Percentiles rank a stretch among this genome's conserved stretches.
These are phyloP conservation scores for Heritiera littoralis DNA, from an alignment of 345 rosid species.

Conservation along the genomic window DNA sequence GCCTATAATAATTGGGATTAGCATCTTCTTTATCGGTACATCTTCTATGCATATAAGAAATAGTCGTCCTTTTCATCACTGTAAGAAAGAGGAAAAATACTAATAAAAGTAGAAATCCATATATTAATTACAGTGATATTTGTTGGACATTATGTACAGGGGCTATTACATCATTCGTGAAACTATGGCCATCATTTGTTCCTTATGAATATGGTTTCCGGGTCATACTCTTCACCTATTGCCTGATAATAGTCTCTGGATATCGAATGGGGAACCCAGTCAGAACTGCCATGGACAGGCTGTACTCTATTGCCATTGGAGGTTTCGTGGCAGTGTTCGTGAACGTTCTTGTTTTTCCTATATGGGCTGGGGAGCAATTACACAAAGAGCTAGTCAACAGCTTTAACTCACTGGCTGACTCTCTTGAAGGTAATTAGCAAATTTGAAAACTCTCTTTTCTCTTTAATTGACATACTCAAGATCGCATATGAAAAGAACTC, in stretches of 20 bases:
- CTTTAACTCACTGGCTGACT: slow-evolving; percentile 53
- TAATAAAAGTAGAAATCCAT: neutral
- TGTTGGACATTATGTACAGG: slow-evolving; percentile 37
- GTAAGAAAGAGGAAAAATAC: neutral
- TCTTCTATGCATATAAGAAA: neutral
- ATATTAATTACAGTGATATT: neutral
- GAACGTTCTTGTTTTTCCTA: slow-evolving; percentile 58
- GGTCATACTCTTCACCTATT: slow-evolving; percentile 63
- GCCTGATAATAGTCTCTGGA: slow-evolving; percentile 63
- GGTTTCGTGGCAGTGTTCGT: slow-evolving; percentile 64
- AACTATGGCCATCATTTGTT: slow-evolving; percentile 60
- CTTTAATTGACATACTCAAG: neutral
- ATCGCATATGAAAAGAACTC: neutral
- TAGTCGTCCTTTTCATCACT: neutral
- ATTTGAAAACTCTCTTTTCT: neutral
- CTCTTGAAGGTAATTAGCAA: slow-evolving; percentile 54
- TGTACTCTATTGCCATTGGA: slow-evolving; percentile 68
- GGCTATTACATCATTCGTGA: slow-evolving; percentile 60
- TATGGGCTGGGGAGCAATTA: slow-evolving; percentile 66
- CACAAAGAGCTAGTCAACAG: slow-evolving; percentile 55
- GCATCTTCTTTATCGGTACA: slow-evolving; percentile 66
- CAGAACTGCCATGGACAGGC: slow-evolving; percentile 58
- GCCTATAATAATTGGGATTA: slow-evolving; percentile 57
- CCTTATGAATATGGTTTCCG: slow-evolving; percentile 70
- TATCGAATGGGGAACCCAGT: slow-evolving; percentile 65